Evolutionary conservation across 352 stramenopile species (phyloP).

Genomic region (Phytophthora niederhauseri): DNA sequence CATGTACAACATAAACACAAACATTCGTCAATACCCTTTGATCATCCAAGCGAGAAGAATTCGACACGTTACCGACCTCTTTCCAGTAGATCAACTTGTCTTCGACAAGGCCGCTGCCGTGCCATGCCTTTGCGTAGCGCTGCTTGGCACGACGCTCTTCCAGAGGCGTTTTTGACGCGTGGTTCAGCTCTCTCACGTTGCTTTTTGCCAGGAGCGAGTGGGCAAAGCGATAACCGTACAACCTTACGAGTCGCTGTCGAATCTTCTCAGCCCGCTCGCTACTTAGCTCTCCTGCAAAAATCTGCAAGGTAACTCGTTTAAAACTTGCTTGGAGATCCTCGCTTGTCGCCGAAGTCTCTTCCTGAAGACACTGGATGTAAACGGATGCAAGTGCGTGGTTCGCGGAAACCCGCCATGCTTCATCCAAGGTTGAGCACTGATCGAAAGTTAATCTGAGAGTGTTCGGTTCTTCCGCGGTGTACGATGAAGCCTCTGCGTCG

Average conservation of each 20-base stretch:
- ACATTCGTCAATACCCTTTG: background rate
- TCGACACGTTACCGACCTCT: slow-evolving; percentile 39
- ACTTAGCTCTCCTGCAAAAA: slow-evolving; percentile 28
- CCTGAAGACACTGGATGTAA: slow-evolving; percentile 21
- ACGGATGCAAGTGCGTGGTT: slow-evolving; percentile 56
- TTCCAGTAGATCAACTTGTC: slow-evolving; percentile 72
- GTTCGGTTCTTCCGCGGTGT: background rate
- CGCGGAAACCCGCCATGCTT: slow-evolving; percentile 59
- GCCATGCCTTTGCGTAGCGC: slow-evolving; percentile 48
- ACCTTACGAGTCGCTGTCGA: slow-evolving; percentile 40
- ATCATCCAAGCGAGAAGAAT: background rate
- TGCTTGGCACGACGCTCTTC: slow-evolving; percentile 45
- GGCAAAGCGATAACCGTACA: slow-evolving; percentile 61
- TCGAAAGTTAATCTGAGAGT: slow-evolving; percentile 18
- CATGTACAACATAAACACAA: background rate
- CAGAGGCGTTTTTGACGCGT: slow-evolving; percentile 29
- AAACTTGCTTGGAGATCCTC: slow-evolving; percentile 26
- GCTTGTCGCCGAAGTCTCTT: background rate
- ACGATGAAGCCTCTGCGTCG: slow-evolving; percentile 4
- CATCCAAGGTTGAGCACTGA: slow-evolving; percentile 36
- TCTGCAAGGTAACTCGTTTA: slow-evolving; percentile 23
- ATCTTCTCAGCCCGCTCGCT: slow-evolving; percentile 28
- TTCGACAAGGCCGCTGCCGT: slow-evolving; percentile 37
- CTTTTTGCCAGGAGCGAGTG: slow-evolving; percentile 54
- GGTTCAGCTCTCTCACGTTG: slow-evolving; percentile 37